Evolutionary conservation across 2,329 filamentous ascomycete genomes (phyloP), one percentile per base, ranked within the genome.

Genomic region (Amphichorda felina): DNA sequence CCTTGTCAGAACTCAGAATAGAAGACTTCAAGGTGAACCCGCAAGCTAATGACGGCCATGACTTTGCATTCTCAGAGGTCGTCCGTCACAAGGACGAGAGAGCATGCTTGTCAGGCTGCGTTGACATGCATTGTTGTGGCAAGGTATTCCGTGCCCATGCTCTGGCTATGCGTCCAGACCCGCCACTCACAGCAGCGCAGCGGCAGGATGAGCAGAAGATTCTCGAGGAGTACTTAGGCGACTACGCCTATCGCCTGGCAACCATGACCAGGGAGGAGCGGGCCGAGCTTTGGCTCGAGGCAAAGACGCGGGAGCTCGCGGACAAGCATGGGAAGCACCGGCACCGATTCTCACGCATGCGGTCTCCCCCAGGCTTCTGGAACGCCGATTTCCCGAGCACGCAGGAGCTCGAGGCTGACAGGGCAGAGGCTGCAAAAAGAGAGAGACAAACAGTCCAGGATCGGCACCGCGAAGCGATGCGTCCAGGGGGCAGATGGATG

Each of bases 331-430:
- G 87, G 5, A 85, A 70, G 51, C 88, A 95, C 56, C 71, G 82
- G 38, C 73, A 89, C 45, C 69, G 76, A 19, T 87, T 81, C 55
- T 72, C 79, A 40, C 72, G 86, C 34, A 69, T 73, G 42, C 66
- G 63, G 30, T 85, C 82, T 8, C 88, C 91, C 10, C 85, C 86
- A 2, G 88, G 87, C 0, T 96, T 85, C 53, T 98, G 91, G 91
- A 70, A 84, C 36, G 72, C 81, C 2, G 89, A 94, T 45, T 94
- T 98, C 53, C 88, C 89, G 2, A 76, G 64, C 18, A 95, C 91
- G 2, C 91, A 96, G 53, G 84, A 95, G 56, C 59, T 79, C 19
- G 64, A 73, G 45, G 61, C 66, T 35, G 75, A 89, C 47, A 72
- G 72, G 38, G 67, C 70, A 40, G 75, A 78, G 50, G 82, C 81